Conservation (phyloP, 768 basidiomycete species). For the Chalciporus sphaerocephalus region DNA sequence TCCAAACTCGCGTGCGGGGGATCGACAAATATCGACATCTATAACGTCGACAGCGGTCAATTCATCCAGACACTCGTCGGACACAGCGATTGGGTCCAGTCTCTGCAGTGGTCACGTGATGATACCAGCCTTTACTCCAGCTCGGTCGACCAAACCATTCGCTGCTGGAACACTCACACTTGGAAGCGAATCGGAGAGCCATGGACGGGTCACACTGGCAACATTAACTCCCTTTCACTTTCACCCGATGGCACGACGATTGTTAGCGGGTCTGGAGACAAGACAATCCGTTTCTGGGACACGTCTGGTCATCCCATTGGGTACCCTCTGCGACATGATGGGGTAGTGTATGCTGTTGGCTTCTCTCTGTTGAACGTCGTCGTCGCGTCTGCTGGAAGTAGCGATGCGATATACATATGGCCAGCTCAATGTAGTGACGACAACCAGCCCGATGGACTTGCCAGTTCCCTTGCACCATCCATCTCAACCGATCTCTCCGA, state of each 20-base stretch:
- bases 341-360: fast-evolving
- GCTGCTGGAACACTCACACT: neutral
- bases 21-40: neutral
- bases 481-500: too few species aligned
- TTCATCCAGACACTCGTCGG: neutral
- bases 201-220: neutral
- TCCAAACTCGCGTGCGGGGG: neutral
- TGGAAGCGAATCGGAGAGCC: neutral
- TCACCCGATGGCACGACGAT: conserved; percentile 3
- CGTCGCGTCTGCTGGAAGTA: conserved; percentile 1
- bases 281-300: conserved; percentile 10
- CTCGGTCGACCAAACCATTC: neutral
- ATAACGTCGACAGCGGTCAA: neutral
- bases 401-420: too few species aligned
- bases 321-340: neutral
- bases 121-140: neutral
- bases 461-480: too few species aligned
- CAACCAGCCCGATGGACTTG: too few species aligned
- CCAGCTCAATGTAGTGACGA: too few species aligned
- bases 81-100: neutral
- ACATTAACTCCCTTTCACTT: neutral
- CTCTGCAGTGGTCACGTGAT: conserved; percentile 6
- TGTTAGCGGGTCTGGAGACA: conserved; percentile 7
- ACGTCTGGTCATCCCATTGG: neutral
- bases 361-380: conserved; percentile 1